phyloP scores from a whole-genome alignment of 1,139 yeast species.

The Kurtzmaniella quercitrusa region DNA sequence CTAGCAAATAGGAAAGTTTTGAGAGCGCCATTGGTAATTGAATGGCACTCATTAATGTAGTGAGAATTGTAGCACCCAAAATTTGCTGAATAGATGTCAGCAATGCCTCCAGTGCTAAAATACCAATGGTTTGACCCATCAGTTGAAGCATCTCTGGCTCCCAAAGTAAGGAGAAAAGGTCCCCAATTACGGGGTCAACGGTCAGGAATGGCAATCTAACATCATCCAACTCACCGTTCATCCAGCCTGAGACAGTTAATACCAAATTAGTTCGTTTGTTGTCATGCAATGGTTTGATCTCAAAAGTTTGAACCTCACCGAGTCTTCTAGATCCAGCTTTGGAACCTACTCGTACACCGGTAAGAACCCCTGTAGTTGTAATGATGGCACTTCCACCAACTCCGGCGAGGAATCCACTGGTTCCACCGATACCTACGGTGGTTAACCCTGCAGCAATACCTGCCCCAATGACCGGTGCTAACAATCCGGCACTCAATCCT shows the following conservation, averaged over 20 bases:
- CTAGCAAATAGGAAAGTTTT: constrained; percentile 82
- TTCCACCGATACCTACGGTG: constrained; percentile 90
- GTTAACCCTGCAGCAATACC: constrained; percentile 97
- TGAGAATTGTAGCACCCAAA: constrained; percentile 83
- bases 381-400: constrained; percentile 96
- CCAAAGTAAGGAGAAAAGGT: constrained; percentile 86
- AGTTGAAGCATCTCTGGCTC: constrained; percentile 97
- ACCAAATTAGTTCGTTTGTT: constrained; percentile 84
- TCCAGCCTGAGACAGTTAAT: constrained; percentile 97
- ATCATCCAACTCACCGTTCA: constrained; percentile 94
- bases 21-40: constrained; percentile 91
- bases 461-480: constrained; percentile 98
- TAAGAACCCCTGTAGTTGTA: constrained; percentile 85
- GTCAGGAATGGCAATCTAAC: constrained; percentile 95
- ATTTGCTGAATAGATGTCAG: constrained; percentile 94
- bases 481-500: constrained; percentile 89
- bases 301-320: constrained; percentile 92
- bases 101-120: constrained; percentile 89
- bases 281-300: constrained; percentile 87
- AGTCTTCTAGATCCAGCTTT: constrained; percentile 82
- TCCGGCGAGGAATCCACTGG: constrained; percentile 89
- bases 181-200: constrained; percentile 97
- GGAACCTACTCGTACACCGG: constrained; percentile 88
- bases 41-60: constrained; percentile 94
- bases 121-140: constrained; percentile 93